Evolutionary conservation across 2,329 filamentous ascomycete genomes (phyloP).

Genomic region (Erysiphe pulchra): DNA sequence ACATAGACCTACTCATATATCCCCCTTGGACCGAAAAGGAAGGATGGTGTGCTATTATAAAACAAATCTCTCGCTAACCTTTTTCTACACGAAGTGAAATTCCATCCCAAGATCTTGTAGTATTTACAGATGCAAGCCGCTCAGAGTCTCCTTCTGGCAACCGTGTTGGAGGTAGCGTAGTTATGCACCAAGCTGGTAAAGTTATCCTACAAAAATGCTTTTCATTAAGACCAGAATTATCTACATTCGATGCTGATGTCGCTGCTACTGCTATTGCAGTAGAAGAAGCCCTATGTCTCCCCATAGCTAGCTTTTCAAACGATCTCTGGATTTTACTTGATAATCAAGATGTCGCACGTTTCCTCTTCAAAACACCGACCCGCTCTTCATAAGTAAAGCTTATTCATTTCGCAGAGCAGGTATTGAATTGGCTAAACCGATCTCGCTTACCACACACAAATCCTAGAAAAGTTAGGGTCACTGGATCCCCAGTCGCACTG

Average conservation of each 20-base stretch:
- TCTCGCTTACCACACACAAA: background rate
- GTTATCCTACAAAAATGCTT: background rate
- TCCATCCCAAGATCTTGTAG: constrained; percentile 1
- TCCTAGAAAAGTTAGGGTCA: background rate
- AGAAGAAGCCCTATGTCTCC: background rate
- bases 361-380: background rate
- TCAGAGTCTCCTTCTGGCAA: background rate
- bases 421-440: background rate
- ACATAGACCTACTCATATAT: background rate
- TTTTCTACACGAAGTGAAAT: background rate
- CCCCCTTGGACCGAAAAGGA: background rate
- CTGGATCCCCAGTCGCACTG: background rate
- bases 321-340: background rate
- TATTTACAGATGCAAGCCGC: background rate
- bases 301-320: background rate
- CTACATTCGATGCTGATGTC: background rate
- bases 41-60: background rate
- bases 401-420: background rate
- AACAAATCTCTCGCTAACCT: background rate
- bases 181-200: background rate
- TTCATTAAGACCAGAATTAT: background rate
- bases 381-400: background rate
- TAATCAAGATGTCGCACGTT: background rate
- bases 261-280: background rate
- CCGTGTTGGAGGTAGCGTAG: background rate